Evolutionary conservation across 148 eudicot genomes (phyloP), one percentile per base, ranked within the genome.

Genomic region (Cornus kousa): DNA sequence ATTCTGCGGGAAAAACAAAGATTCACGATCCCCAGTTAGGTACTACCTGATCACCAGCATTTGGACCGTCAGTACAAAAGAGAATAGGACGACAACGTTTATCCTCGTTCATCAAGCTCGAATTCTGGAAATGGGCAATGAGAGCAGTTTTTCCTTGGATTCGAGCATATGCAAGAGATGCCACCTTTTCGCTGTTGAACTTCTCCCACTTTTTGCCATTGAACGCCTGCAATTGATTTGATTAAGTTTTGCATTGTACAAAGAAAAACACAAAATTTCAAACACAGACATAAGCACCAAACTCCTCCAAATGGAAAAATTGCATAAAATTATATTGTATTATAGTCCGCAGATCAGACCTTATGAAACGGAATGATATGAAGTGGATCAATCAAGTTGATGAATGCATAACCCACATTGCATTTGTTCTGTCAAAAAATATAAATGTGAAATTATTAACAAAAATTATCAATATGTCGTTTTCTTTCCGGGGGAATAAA

Each of bases 91-190:
- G 97, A 74, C 95, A 93, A 17, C 91, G 90, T 75, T 91, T 93
- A 85, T 93, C 97, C 85, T 89, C 97, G 40, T 91, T 93, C 97
- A 93, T 89, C 85, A 93, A 77, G 88, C 94, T 93, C 12, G 97
- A 93, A 72, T 93, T 91, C 80, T 93, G 97, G 77, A 93, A 93
- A 85, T 93, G 97, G n/a, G 97, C 85, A 43, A 93, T 82, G 23
- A 93, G 93, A 67, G 97, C 90, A 70, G 85, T 72, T 80, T 89
- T 93, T 31, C 97, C 97, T 81, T 93, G 97, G 79, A 93, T 93
- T 67, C 95, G 87, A 77, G 92, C 97, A 85, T 91, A 92, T 24
- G 94, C 91, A 84, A 92, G 90, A 79, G 88, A 74, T 77, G 90
- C 92, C 72, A 92, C 92, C 85, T 92, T 92, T 82, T 89, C 97